Base-by-base conservation (phyloP, 352 stramenopile species). In the Phytophthora quininea region DNA sequence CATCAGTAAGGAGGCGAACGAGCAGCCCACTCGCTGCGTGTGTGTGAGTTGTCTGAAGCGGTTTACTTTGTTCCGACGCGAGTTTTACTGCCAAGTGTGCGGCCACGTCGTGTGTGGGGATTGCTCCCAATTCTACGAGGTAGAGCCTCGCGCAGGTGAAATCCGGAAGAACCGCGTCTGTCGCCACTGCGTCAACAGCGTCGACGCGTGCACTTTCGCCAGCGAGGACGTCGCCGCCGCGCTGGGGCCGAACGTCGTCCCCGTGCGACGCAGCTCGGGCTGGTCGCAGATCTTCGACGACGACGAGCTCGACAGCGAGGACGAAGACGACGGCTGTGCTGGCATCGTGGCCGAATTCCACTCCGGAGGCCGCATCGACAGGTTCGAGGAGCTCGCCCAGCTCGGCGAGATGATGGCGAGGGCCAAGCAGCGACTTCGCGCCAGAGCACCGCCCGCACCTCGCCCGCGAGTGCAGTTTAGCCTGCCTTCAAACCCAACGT, bases 81-180 rank as follows among this genome's bases (percentile, higher is more conserved):
- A 88, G 40, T 76, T 80, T 31, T 85, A 77, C 66, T 90, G 81
- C 53, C 74, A 90, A 30, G 58, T 90, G 9, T 90, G 79, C 40
- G 78, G 80, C 9, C 71, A 87, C 67, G 71, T 77, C 46, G 76
- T 84, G 1, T 89, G 79, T 56, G 46, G 54, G 29, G 71, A 82
- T 27, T 90, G 79, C 65, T 88, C 79, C 4, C 30, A 67, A 30
- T 43, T 79, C 19, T 82, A 84, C 66, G 79, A 88, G 24, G 79
- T 90, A 24, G 77, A 88, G 38, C 66, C 69, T 31, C 67, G 64
- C 9, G 63, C 87, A 42, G 79, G 81, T 7, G 69, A 79, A 8
- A 54, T 87, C 27, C 77, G 75, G 30, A 67, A 81, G 58, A 85
- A 80, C 46, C 79, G 79, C 29, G 77, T 60, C 54, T 90, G 79